phyloP scores from a whole-genome alignment of 163 green algal species.

The Volvox carteri region DNA sequence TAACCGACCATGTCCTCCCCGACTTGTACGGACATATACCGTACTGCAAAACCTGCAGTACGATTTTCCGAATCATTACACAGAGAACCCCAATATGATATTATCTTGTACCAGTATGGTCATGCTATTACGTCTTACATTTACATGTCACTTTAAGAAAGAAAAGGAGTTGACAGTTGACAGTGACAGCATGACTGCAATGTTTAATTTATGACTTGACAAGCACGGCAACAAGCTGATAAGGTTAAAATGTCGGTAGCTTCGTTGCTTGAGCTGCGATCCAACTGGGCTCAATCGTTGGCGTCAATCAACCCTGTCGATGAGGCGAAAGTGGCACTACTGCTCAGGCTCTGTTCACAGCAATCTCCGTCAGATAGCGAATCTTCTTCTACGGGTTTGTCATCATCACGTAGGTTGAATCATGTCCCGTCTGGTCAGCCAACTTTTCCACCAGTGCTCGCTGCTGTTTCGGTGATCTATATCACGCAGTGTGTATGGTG shows the following conservation, averaged over 20 bases:
- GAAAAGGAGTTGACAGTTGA: no score
- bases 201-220: no score
- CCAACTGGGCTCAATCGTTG: constrained; percentile 34
- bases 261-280: constrained; percentile 21
- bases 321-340: constrained; percentile 31
- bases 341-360: constrained; percentile 23
- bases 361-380: background rate
- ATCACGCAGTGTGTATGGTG: no score
- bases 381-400: background rate
- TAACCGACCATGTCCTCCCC: no score
- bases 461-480: background rate
- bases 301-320: constrained; percentile 28
- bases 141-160: no score
- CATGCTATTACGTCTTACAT: no score
- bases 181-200: no score
- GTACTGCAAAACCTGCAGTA: no score
- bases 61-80: no score
- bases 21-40: no score
- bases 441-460: background rate
- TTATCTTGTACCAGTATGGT: no score
- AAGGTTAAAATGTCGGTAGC: background rate
- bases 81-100: no score
- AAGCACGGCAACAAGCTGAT: background rate
- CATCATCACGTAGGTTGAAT: background rate
- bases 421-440: background rate